Percentiles rank a stretch among this genome's conserved stretches.
phyloP scores from a whole-genome alignment of 257 asterid species.

The Verbascum thapsus region DNA sequence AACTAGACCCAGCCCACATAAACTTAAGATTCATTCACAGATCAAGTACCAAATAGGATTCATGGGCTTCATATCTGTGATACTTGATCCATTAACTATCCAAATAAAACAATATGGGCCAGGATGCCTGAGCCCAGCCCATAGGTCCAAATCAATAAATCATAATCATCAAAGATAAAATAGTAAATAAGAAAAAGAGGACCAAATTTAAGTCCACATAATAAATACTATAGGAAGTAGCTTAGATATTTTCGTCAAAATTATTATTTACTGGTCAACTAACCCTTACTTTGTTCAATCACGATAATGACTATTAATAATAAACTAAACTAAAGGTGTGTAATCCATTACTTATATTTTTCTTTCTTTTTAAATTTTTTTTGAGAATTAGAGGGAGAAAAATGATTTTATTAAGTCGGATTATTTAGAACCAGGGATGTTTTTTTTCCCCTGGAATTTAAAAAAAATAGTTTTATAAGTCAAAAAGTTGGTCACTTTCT shows the following conservation, averaged over 20 bases:
- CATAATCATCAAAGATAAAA: background rate
- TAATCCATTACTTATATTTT: background rate
- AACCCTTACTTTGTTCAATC: background rate
- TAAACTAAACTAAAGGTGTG: background rate
- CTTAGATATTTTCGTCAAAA: background rate
- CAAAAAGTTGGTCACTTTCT: background rate
- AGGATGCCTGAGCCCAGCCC: background rate
- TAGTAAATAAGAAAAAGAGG: background rate
- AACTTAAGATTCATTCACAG: too few relatives aligned
- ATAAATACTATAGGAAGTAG: background rate
- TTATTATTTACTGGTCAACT: background rate
- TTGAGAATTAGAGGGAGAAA: background rate
- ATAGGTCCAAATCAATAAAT: background rate
- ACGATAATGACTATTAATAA: background rate
- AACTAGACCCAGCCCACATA: too few relatives aligned
- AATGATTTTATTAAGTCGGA: background rate
- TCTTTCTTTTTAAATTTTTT: background rate
- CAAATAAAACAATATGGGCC: background rate
- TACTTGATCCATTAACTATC: too few relatives aligned
- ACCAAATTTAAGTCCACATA: background rate
- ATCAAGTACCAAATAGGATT: too few relatives aligned
- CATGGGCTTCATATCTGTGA: too few relatives aligned
- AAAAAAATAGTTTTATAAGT: slow-evolving; percentile 7
- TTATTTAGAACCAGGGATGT: background rate
- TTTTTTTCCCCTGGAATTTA: background rate